These are phyloP conservation scores for Saccharomycopsis lassenensis DNA, from an alignment of 805 yeast genomes.

Conservation along the genomic window DNA sequence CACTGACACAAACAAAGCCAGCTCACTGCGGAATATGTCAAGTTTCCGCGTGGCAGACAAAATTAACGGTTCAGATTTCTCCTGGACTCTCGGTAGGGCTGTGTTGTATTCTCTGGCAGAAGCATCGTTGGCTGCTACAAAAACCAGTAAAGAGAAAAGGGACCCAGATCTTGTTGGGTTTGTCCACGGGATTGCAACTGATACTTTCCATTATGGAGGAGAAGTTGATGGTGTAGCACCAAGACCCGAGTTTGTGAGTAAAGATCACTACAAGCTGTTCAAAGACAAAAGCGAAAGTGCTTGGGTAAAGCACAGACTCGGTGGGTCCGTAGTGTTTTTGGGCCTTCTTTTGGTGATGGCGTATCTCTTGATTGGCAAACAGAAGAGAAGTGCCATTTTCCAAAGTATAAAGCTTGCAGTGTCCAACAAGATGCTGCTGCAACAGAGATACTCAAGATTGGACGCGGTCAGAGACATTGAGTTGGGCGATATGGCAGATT, in stretches of 20 bases:
- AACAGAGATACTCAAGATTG: conserved; percentile 2
- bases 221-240: conserved; percentile 31
- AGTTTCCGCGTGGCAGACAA: conserved; percentile 35
- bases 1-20: conserved; percentile 17
- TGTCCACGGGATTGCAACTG: conserved; percentile 35
- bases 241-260: conserved; percentile 32
- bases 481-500: conserved; percentile 7
- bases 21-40: conserved; percentile 19
- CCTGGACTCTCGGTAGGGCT: conserved; percentile 55
- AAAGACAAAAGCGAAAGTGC: conserved; percentile 24
- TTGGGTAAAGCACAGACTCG: conserved; percentile 25
- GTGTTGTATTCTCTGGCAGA: conserved; percentile 50
- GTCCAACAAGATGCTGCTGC: not conserved
- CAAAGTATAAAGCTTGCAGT: conserved; percentile 3
- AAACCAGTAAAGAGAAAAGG: conserved; percentile 14
- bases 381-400: conserved; percentile 16
- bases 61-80: conserved; percentile 32
- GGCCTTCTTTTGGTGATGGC: conserved; percentile 23
- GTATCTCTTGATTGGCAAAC: conserved; percentile 28
- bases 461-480: conserved; percentile 11
- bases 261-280: conserved; percentile 13
- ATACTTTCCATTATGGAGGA: conserved; percentile 40
- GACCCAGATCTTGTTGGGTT: conserved; percentile 29
- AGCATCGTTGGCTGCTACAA: conserved; percentile 26
- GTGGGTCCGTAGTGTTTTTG: conserved; percentile 29